A percentile compares a stretch with the other conserved stretches of the same genome.
phyloP scores from a whole-genome alignment of 371 early-diverging fungal species.

The Lichtheimia ramosa region DNA sequence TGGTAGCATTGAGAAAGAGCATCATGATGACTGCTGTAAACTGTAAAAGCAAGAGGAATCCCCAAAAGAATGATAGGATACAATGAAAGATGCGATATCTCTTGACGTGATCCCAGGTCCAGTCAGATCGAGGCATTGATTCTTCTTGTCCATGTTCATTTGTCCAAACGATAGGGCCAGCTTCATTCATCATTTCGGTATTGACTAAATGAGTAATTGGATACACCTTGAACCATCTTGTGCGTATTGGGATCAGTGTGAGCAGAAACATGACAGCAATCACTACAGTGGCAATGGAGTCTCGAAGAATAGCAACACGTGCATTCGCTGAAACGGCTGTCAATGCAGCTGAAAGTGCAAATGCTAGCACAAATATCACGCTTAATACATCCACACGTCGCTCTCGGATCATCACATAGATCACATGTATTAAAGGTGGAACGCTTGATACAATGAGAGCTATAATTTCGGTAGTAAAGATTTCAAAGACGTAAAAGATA shows the following conservation, averaged over 20 bases:
- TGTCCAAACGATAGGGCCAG: slow-evolving; percentile 19
- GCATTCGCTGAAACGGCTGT: slow-evolving; percentile 36
- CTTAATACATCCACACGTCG: slow-evolving; percentile 41
- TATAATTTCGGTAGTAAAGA: slow-evolving; percentile 23
- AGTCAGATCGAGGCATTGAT: slow-evolving; percentile 18
- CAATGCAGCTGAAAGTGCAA: slow-evolving; percentile 41
- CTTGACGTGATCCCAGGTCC: slow-evolving; percentile 23
- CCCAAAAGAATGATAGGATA: slow-evolving; percentile 5
- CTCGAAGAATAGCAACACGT: slow-evolving; percentile 40
- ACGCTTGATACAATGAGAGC: slow-evolving; percentile 51
- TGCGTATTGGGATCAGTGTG: slow-evolving; percentile 43
- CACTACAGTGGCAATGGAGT: slow-evolving; percentile 38
- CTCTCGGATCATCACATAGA: slow-evolving; percentile 21
- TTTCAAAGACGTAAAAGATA: slow-evolving; percentile 35
- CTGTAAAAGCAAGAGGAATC: slow-evolving; percentile 1
- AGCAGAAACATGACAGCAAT: slow-evolving; percentile 39
- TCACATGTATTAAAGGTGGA: slow-evolving; percentile 39
- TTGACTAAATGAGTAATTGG: slow-evolving; percentile 34
- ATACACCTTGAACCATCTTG: slow-evolving; percentile 25
- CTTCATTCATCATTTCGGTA: slow-evolving; percentile 27
- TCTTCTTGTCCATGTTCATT: slow-evolving; percentile 22
- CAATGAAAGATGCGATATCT: slow-evolving; percentile 1
- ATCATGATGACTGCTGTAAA: slow-evolving; percentile 7
- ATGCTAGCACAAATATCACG: slow-evolving; percentile 38
- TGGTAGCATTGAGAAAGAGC: slow-evolving; percentile 3